These are phyloP conservation scores for Fusarium penzigii DNA, from an alignment of 2,329 filamentous ascomycete genomes.

Conservation along the genomic window DNA sequence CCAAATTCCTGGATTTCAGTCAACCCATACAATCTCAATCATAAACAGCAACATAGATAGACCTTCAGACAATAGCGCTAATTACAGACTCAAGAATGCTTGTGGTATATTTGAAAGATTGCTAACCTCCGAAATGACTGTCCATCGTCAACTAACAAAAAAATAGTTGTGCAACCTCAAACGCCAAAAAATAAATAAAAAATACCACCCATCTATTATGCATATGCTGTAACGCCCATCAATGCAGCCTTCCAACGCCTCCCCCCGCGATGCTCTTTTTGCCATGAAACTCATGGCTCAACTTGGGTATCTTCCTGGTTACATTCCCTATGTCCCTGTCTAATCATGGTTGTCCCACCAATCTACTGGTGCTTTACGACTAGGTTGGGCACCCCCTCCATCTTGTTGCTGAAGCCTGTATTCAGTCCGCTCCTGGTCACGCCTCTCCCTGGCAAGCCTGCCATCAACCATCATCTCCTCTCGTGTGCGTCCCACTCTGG, in stretches of 20 bases:
- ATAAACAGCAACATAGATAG: too few species aligned
- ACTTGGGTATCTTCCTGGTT: conserved; percentile 22
- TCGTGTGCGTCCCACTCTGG: conserved; percentile 45
- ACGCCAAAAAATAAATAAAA: not conserved
- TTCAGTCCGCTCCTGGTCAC: conserved; percentile 48
- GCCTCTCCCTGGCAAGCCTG: conserved; percentile 46
- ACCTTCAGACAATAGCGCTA: too few species aligned
- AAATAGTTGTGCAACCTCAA: not conserved
- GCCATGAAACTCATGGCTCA: conserved; percentile 6
- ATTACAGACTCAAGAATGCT: too few species aligned
- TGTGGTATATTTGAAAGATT: too few species aligned
- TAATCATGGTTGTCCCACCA: conserved; percentile 34
- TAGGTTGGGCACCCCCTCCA: not conserved
- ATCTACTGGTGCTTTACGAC: conserved; percentile 19
- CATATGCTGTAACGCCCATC: conserved; percentile 15
- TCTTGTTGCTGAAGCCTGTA: conserved; percentile 27
- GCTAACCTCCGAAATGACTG: too few species aligned
- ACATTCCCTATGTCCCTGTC: not conserved
- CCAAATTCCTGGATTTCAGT: too few species aligned
- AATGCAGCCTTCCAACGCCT: conserved; percentile 13
- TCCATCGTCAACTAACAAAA: not conserved
- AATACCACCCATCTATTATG: conserved; percentile 4
- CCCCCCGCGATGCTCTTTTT: not conserved
- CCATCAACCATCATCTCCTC: conserved; percentile 56
- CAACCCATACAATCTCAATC: too few species aligned